These are phyloP conservation scores for Citeromyces siamensis DNA, from an alignment of 1,139 yeast species.

Conservation along the genomic window DNA sequence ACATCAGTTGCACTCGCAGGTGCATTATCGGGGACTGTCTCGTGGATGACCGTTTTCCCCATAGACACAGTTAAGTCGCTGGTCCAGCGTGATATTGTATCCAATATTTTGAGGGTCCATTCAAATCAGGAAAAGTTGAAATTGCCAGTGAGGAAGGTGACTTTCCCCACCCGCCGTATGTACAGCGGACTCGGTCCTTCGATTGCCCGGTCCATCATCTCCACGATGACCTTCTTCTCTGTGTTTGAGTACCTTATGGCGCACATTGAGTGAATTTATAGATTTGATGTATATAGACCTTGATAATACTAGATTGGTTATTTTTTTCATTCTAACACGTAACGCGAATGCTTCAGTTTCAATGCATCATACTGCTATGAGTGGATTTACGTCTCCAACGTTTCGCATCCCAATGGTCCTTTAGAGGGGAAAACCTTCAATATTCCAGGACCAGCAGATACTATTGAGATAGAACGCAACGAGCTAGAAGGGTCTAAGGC, in stretches of 20 bases:
- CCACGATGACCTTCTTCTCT: constrained; percentile 68
- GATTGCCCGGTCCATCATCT: constrained; percentile 53
- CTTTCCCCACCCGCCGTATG: constrained; percentile 31
- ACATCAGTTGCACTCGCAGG: constrained; percentile 46
- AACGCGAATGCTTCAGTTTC: no score
- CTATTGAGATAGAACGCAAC: no score
- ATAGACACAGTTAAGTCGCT: constrained; percentile 69
- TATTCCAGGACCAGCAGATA: no score
- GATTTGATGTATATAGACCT: no score
- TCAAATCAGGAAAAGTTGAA: constrained; percentile 29
- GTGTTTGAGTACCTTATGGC: constrained; percentile 57
- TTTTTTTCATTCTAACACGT: no score
- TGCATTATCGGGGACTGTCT: constrained; percentile 63
- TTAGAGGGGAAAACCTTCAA: no score
- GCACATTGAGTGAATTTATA: constrained; percentile 22
- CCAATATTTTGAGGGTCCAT: constrained; percentile 42
- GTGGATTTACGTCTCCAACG: no score
- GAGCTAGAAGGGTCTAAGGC: no score
- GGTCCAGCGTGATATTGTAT: constrained; percentile 61
- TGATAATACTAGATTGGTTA: no score
- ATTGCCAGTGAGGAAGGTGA: constrained; percentile 20
- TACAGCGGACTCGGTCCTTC: constrained; percentile 75
- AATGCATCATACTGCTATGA: no score
- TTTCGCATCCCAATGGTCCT: no score
- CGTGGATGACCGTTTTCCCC: constrained; percentile 71